Conservation (phyloP, 1,284 basidiomycete species). For the Macrocystidia cucumis region DNA sequence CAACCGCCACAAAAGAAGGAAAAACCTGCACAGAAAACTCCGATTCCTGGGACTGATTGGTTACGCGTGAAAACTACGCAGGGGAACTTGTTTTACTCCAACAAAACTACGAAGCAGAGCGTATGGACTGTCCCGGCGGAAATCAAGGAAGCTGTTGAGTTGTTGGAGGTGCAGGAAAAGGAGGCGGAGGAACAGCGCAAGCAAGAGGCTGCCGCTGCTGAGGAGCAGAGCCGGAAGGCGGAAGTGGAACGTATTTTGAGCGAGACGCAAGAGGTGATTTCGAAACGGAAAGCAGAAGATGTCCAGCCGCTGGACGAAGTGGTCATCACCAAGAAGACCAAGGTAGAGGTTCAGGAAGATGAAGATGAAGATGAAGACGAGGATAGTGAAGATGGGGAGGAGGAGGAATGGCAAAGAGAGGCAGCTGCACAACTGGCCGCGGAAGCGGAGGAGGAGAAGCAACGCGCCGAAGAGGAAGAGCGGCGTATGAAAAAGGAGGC, state of each 20-base stretch:
- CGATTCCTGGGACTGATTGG: constrained; percentile 86
- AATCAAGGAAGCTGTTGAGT: constrained; percentile 66
- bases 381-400: constrained; percentile 47
- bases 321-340: constrained; percentile 53
- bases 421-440: constrained; percentile 69
- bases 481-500: constrained; percentile 27
- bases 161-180: constrained; percentile 57
- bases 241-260: constrained; percentile 46
- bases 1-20: constrained; percentile 63
- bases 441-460: constrained; percentile 60
- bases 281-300: constrained; percentile 60
- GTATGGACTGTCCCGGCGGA: constrained; percentile 90
- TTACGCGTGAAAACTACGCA: constrained; percentile 83
- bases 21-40: constrained; percentile 79
- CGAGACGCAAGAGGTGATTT: constrained; percentile 51
- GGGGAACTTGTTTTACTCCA: constrained; percentile 89
- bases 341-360: constrained; percentile 43
- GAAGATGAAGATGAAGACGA: constrained; percentile 32
- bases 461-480: constrained; percentile 37
- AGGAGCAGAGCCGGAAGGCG: constrained; percentile 29
- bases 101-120: constrained; percentile 78
- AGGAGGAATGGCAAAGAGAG: constrained; percentile 77
- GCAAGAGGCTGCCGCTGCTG: constrained; percentile 18
- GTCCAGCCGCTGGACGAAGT: constrained; percentile 36
- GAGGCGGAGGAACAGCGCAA: constrained; percentile 24